Percentiles rank a stretch among this genome's conserved stretches.
phyloP scores from a whole-genome alignment of 2,329 filamentous ascomycete species.

The Macrophomina tecta region DNA sequence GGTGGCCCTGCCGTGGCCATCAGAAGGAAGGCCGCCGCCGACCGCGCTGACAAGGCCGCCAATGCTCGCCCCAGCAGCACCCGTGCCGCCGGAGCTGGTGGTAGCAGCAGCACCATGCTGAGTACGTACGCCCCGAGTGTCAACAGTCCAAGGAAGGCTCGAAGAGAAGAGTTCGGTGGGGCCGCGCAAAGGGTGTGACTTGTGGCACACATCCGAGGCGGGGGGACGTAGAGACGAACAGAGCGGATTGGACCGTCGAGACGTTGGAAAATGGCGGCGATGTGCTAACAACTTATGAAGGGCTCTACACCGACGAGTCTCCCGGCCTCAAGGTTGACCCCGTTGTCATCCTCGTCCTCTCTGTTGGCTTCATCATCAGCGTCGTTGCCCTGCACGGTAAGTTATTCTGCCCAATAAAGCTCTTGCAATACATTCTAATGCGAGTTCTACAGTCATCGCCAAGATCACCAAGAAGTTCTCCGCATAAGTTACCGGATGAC shows the following conservation, averaged over 20 bases:
- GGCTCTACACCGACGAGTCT: constrained; percentile 97
- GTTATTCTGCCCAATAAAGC: constrained; percentile 44
- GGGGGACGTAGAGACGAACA: no score
- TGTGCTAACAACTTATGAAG: constrained; percentile 52
- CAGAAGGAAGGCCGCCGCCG: constrained; percentile 90
- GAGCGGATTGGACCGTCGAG: neutral
- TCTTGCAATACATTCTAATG: neutral
- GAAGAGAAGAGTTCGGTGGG: neutral
- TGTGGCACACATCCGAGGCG: no score
- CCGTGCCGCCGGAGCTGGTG: constrained; percentile 89
- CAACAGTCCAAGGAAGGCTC: neutral
- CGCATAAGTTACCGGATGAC: constrained; percentile 6
- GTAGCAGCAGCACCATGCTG: constrained; percentile 97
- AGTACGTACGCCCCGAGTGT: constrained; percentile 64
- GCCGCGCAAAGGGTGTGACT: neutral
- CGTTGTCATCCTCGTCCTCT: constrained; percentile 94
- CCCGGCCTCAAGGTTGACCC: constrained; percentile 97
- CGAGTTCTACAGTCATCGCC: constrained; percentile 17
- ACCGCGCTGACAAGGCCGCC: constrained; percentile 95
- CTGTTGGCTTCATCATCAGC: constrained; percentile 97
- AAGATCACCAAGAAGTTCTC: constrained; percentile 30
- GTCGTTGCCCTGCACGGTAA: constrained; percentile 96
- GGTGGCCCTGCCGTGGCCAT: constrained; percentile 95
- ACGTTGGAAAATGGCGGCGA: neutral
- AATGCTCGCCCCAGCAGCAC: constrained; percentile 94